Conservation (phyloP, 345 rosid species). For the Camelina neglecta region DNA sequence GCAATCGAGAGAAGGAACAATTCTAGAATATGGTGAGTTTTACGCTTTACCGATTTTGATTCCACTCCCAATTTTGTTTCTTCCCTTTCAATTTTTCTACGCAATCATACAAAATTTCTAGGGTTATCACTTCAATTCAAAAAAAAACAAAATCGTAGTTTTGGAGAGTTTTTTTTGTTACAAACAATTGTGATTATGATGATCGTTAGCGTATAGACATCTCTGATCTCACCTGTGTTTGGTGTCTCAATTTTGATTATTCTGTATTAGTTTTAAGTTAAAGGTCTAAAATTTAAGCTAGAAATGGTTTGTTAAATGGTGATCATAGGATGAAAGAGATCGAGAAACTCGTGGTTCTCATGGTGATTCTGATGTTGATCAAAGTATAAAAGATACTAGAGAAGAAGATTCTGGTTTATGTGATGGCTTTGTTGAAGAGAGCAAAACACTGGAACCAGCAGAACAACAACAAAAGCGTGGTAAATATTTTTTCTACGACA, state of each 20-base stretch:
- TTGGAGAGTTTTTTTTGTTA: not conserved
- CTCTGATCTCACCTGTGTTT: not conserved
- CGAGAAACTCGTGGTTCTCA: conserved; percentile 2
- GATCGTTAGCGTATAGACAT: conserved; percentile 32
- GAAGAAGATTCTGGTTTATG: conserved; percentile 23
- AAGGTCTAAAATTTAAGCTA: conserved; percentile 17
- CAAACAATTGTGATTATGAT: not conserved
- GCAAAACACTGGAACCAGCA: conserved; percentile 9
- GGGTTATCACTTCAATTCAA: conserved; percentile 4
- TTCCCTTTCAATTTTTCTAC: not conserved
- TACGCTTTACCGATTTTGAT: conserved; percentile 9
- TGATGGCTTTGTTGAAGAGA: conserved; percentile 27
- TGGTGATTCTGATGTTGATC: conserved; percentile 28
- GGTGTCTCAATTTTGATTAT: not conserved
- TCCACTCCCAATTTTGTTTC: not conserved
- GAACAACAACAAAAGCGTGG: conserved; percentile 48
- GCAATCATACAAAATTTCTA: conserved; percentile 31
- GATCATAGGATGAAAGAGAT: conserved; percentile 39
- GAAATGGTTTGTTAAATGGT: conserved; percentile 18
- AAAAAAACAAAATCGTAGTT: not conserved
- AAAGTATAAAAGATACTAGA: conserved; percentile 16
- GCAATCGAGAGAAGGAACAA: conserved; percentile 23
- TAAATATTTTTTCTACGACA: conserved; percentile 80
- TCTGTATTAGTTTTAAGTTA: too few species aligned
- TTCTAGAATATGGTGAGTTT: conserved; percentile 32